phyloP scores from a whole-genome alignment of 2,329 filamentous ascomycete species.

The Botryotinia calthae region DNA sequence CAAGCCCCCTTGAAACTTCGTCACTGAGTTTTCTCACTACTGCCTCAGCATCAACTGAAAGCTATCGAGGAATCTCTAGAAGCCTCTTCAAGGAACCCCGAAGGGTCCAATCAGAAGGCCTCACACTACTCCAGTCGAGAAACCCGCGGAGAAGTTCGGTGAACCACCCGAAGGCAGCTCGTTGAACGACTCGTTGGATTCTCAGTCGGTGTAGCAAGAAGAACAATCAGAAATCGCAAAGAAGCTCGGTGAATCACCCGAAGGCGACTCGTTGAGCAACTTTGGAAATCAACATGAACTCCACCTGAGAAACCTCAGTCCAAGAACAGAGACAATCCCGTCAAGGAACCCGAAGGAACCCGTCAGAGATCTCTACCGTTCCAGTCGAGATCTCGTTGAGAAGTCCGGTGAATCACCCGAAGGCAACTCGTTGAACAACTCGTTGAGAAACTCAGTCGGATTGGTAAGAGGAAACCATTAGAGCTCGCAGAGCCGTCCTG shows the following conservation, averaged over 20 bases:
- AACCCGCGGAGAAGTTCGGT: conserved; percentile 1
- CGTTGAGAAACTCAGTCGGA: conserved; percentile 1
- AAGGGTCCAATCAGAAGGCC: background rate
- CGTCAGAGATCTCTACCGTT: background rate
- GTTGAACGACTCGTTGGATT: conserved; percentile 5
- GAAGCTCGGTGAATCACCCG: background rate
- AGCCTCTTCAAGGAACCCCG: background rate
- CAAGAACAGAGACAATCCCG: conserved; percentile 2
- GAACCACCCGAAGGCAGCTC: background rate
- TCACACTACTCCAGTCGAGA: conserved; percentile 8
- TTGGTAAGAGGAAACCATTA: background rate
- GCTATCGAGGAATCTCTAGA: conserved; percentile 10
- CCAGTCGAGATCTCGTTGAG: background rate
- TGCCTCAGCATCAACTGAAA: conserved; percentile 17
- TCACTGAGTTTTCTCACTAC: conserved; percentile 5
- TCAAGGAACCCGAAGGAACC: conserved; percentile 10
- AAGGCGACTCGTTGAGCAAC: background rate
- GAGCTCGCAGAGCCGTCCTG: background rate
- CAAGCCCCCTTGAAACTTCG: conserved; percentile 3
- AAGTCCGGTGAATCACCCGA: background rate
- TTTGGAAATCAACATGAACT: conserved; percentile 7
- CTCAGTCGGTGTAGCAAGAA: conserved; percentile 7
- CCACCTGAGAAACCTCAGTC: conserved; percentile 10
- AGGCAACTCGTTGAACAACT: background rate
- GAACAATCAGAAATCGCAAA: conserved; percentile 8